Conservation (phyloP, 306 rosid species). For the Cercis canadensis region DNA sequence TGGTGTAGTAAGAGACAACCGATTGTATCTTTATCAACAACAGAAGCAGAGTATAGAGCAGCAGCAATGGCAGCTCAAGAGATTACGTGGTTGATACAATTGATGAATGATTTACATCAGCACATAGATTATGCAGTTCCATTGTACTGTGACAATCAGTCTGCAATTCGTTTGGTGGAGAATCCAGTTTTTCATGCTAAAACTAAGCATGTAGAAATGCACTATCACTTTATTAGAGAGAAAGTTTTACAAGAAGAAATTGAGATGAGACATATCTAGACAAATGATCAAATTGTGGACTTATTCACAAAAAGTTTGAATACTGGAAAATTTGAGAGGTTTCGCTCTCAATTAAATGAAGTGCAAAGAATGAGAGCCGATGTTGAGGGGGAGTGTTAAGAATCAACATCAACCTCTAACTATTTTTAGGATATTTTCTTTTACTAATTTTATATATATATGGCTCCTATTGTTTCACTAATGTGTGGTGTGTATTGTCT, state of each 20-base stretch:
- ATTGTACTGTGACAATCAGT: neutral
- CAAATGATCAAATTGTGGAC: neutral
- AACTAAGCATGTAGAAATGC: constrained; percentile 1
- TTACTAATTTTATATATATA: too few relatives aligned
- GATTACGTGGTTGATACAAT: neutral
- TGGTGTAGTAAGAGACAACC: constrained; percentile 34
- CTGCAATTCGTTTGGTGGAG: neutral
- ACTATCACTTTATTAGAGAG: constrained; percentile 4
- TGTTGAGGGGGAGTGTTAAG: too few relatives aligned
- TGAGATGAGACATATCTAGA: neutral
- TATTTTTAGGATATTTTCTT: too few relatives aligned
- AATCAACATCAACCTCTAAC: too few relatives aligned
- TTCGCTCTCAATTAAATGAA: too few relatives aligned
- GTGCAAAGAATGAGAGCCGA: too few relatives aligned
- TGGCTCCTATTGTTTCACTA: too few relatives aligned
- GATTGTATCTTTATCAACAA: neutral
- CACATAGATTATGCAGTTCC: neutral
- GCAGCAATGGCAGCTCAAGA: constrained; percentile 1
- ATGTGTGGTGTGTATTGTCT: too few relatives aligned
- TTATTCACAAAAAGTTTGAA: neutral
- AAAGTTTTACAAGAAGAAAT: constrained; percentile 5
- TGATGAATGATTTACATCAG: neutral
- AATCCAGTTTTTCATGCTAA: neutral
- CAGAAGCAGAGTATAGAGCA: neutral
- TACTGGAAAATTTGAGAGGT: too few relatives aligned